phyloP scores from a whole-genome alignment of 2,329 filamentous ascomycete species.

The Fusarium acutatum region DNA sequence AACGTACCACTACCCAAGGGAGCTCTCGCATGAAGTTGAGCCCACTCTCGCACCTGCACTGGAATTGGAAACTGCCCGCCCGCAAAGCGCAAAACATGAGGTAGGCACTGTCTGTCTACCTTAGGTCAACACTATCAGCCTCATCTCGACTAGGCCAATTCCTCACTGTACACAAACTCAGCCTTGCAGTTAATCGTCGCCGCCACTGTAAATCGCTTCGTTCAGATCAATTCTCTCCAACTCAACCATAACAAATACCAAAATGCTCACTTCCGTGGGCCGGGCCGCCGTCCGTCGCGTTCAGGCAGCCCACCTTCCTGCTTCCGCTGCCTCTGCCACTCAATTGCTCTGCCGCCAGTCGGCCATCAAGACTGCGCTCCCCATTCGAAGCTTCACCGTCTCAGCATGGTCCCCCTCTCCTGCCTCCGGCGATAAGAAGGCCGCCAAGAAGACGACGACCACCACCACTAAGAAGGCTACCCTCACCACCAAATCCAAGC shows the following conservation, averaged over 20 bases:
- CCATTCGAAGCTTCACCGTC: slow-evolving; percentile 45
- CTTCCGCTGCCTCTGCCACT: slow-evolving; percentile 34
- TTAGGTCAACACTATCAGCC: slow-evolving; percentile 28
- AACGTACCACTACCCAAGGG: slow-evolving; percentile 15
- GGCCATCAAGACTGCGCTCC: slow-evolving; percentile 23
- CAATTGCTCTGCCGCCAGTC: slow-evolving; percentile 34
- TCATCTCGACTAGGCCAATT: slow-evolving; percentile 15
- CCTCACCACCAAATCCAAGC: slow-evolving; percentile 29
- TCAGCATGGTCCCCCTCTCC: slow-evolving; percentile 43
- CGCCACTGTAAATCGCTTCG: not conserved
- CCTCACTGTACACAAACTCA: slow-evolving; percentile 13
- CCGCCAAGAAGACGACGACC: slow-evolving; percentile 26
- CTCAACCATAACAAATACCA: not conserved
- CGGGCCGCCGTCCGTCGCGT: slow-evolving; percentile 51
- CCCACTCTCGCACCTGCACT: slow-evolving; percentile 16
- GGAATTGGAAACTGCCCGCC: slow-evolving; percentile 15
- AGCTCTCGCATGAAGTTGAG: slow-evolving; percentile 24
- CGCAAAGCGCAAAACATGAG: slow-evolving; percentile 18
- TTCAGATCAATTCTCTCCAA: not conserved
- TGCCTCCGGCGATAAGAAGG: slow-evolving; percentile 29
- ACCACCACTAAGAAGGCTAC: slow-evolving; percentile 26
- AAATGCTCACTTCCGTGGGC: slow-evolving; percentile 55
- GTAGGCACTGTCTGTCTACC: not conserved
- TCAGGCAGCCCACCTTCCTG: slow-evolving; percentile 36
- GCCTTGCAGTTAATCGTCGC: not conserved